phyloP scores from a whole-genome alignment of 2,329 filamentous ascomycete genomes.

The Colletotrichum lentis region DNA sequence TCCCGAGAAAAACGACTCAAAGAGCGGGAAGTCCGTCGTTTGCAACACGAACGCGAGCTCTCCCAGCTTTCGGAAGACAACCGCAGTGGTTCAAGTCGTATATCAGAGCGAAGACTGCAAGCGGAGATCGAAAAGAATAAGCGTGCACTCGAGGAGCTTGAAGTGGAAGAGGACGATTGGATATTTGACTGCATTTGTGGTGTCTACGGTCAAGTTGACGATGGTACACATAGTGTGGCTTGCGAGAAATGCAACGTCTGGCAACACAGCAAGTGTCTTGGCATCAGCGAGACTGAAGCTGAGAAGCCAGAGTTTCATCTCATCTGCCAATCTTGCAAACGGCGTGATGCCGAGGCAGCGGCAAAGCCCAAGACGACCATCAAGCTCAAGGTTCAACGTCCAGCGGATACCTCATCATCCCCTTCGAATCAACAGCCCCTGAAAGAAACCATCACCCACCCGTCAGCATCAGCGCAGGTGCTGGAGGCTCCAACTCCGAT shows the following conservation, averaged over 20 bases:
- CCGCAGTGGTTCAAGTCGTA: slow-evolving; percentile 67
- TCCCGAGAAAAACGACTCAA: slow-evolving; percentile 86
- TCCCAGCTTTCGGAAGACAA: slow-evolving; percentile 80
- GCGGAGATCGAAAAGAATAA: slow-evolving; percentile 82
- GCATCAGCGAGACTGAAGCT: slow-evolving; percentile 78
- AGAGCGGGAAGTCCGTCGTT: slow-evolving; percentile 83
- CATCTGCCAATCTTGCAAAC: slow-evolving; percentile 80
- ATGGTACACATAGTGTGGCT: slow-evolving; percentile 90
- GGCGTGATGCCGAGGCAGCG: slow-evolving; percentile 71
- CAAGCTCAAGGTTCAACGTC: slow-evolving; percentile 60
- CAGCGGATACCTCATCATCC: slow-evolving; percentile 5
- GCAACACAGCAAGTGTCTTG: slow-evolving; percentile 95
- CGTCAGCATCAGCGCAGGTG: background rate
- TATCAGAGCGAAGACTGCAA: slow-evolving; percentile 83
- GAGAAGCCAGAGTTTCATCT: slow-evolving; percentile 89
- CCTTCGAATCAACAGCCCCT: background rate
- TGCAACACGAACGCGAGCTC: slow-evolving; percentile 85
- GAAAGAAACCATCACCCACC: background rate
- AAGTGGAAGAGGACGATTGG: slow-evolving; percentile 79
- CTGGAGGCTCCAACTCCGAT: background rate
- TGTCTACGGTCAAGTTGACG: slow-evolving; percentile 89
- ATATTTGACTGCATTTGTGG: slow-evolving; percentile 95
- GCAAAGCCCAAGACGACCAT: slow-evolving; percentile 61
- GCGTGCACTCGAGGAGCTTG: slow-evolving; percentile 75
- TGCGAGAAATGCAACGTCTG: slow-evolving; percentile 95